Percentiles rank a stretch among this genome's conserved stretches.
phyloP scores from a whole-genome alignment of 768 basidiomycete genomes.

The Mrakia hoshinonis region DNA sequence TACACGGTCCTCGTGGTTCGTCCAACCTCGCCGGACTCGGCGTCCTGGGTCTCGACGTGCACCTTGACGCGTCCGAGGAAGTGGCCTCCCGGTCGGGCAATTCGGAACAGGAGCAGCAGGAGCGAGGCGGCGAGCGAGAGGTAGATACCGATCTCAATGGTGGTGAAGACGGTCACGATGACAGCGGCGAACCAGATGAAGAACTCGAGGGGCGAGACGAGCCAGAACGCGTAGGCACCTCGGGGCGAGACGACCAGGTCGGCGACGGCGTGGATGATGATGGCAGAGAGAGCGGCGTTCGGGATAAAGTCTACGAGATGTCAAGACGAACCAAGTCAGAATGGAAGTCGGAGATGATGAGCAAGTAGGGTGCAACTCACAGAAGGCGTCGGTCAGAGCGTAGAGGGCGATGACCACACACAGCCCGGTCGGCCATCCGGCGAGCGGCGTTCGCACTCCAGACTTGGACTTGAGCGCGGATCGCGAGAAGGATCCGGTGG shows the following conservation, averaged over 20 bases:
- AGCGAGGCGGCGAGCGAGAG: slow-evolving; percentile 66
- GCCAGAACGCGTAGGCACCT: slow-evolving; percentile 82
- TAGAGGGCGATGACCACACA: slow-evolving; percentile 85
- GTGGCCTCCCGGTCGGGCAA: slow-evolving; percentile 77
- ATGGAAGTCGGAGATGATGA: not conserved
- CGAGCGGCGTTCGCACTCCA: slow-evolving; percentile 90
- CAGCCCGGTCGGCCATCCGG: slow-evolving; percentile 72
- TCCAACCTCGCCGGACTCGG: not conserved
- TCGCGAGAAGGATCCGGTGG: slow-evolving; percentile 98
- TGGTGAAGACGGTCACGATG: slow-evolving; percentile 43
- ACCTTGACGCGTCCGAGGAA: slow-evolving; percentile 83
- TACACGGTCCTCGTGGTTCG: slow-evolving; percentile 48
- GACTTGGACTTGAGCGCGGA: slow-evolving; percentile 92
- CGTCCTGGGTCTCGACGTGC: slow-evolving; percentile 3
- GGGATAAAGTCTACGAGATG: slow-evolving; percentile 20
- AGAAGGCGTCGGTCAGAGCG: slow-evolving; percentile 5
- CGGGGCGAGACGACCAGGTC: slow-evolving; percentile 71
- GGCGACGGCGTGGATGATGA: slow-evolving; percentile 41
- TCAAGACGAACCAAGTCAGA: not conserved
- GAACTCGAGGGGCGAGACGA: slow-evolving; percentile 80
- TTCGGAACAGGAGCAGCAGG: slow-evolving; percentile 68
- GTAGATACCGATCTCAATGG: slow-evolving; percentile 56
- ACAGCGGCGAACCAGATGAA: slow-evolving; percentile 36
- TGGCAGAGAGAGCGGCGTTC: slow-evolving; percentile 15
- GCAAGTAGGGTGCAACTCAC: not conserved